phyloP scores from a whole-genome alignment of 169 alveolate genomes.

The Eimeria zaria region DNA sequence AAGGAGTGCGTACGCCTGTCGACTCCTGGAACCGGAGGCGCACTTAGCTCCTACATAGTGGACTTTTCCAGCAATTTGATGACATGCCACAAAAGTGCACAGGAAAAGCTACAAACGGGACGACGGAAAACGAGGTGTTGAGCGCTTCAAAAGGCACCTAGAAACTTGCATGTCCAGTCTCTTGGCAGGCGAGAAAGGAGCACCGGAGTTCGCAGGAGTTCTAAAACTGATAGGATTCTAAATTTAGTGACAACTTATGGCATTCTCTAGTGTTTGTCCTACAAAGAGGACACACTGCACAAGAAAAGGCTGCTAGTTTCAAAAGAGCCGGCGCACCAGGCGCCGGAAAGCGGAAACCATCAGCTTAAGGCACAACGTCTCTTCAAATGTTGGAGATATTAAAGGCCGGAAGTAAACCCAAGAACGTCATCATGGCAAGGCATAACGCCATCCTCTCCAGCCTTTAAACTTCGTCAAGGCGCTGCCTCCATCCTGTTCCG shows the following conservation, averaged over 20 bases:
- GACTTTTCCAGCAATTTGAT: background rate
- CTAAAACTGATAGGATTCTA: slow-evolving; percentile 34
- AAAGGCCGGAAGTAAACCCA: background rate
- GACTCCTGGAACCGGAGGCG: background rate
- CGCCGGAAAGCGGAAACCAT: slow-evolving; percentile 34
- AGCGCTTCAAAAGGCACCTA: slow-evolving; percentile 22
- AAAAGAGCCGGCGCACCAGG: background rate
- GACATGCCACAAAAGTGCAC: background rate
- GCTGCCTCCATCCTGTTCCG: background rate
- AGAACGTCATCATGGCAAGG: background rate
- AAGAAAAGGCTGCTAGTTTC: background rate
- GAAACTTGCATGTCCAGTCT: slow-evolving; percentile 5
- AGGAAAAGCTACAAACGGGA: background rate
- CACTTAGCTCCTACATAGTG: background rate
- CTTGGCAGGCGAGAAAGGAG: slow-evolving; percentile 6
- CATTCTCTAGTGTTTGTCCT: background rate
- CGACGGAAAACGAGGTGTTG: background rate
- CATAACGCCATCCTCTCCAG: slow-evolving; percentile 4
- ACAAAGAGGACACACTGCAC: slow-evolving; percentile 16
- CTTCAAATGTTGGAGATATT: background rate
- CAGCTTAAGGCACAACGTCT: slow-evolving; percentile 4
- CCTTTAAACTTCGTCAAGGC: background rate
- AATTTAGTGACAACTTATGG: slow-evolving; percentile 26
- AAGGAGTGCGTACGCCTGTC: background rate
- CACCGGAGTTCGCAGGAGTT: slow-evolving; percentile 26